Conservation (phyloP, 2,329 filamentous ascomycete species). For the Aspergillus quadrilineatus region DNA sequence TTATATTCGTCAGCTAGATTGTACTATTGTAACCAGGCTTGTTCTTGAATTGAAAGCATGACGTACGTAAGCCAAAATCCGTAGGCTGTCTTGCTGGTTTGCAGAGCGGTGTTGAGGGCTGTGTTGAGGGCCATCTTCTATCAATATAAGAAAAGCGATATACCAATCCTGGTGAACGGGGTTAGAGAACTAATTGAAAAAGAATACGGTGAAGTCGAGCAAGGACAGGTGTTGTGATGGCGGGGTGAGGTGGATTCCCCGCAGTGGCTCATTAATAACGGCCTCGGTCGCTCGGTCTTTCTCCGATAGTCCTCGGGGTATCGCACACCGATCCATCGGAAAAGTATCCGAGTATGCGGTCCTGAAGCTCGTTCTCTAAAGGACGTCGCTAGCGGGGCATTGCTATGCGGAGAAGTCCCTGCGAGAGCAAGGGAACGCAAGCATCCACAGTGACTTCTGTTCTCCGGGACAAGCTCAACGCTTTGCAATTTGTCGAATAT, state of each 20-base stretch:
- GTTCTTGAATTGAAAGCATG: background rate
- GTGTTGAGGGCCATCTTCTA: slow-evolving; percentile 18
- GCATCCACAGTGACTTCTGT: too few species aligned
- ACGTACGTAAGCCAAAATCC: slow-evolving; percentile 41
- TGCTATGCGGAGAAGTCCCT: too few species aligned
- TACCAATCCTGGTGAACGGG: background rate
- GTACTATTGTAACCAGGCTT: background rate
- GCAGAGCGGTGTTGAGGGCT: slow-evolving; percentile 18
- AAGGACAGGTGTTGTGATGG: background rate
- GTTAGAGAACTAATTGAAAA: background rate
- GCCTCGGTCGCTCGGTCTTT: slow-evolving; percentile 5
- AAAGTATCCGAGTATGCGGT: background rate
- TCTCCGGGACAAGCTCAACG: too few species aligned
- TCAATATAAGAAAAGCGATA: background rate
- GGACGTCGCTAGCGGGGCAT: too few species aligned
- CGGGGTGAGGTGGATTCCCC: background rate
- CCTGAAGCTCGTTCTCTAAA: too few species aligned
- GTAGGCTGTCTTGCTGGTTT: slow-evolving; percentile 21
- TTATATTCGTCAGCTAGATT: background rate
- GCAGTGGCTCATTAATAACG: background rate
- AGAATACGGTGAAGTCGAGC: background rate
- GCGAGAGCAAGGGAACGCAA: too few species aligned
- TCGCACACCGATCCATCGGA: background rate
- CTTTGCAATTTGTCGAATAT: too few species aligned
- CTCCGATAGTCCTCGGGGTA: background rate